Conservation (phyloP, 164 flowering plant genomes). For the Echeveria elegans region DNA sequence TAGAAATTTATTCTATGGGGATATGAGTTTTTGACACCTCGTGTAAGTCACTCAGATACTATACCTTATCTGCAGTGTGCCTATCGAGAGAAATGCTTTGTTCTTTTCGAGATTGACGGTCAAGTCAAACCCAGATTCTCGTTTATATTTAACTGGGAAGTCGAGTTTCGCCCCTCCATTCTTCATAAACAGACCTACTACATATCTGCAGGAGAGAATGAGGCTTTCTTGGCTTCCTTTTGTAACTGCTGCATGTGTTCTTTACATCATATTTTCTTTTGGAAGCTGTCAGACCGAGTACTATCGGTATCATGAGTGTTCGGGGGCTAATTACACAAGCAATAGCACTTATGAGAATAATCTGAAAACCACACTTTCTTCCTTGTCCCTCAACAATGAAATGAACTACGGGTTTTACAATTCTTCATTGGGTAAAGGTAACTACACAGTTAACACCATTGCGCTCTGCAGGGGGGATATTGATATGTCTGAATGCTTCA, state of each 20-base stretch:
- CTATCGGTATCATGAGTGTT: neutral
- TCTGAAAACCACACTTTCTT: constrained; percentile 16
- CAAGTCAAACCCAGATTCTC: too few species aligned
- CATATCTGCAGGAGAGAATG: neutral
- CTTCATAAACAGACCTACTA: too few species aligned
- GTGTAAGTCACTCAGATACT: too few species aligned
- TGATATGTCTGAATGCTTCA: constrained; percentile 7
- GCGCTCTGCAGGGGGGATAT: constrained; percentile 33
- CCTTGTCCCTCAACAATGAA: constrained; percentile 18
- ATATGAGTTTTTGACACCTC: too few species aligned
- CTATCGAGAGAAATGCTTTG: too few species aligned
- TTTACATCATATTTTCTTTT: neutral
- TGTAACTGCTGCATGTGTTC: too few species aligned
- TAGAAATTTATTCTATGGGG: too few species aligned
- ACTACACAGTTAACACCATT: constrained; percentile 17
- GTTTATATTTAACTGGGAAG: too few species aligned
- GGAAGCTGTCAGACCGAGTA: neutral
- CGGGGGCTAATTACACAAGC: constrained; percentile 5
- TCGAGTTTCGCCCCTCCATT: too few species aligned
- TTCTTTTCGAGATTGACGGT: too few species aligned
- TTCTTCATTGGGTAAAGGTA: constrained; percentile 13
- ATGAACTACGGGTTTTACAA: constrained; percentile 17
- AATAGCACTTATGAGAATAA: constrained; percentile 18
- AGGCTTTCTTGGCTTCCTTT: neutral
- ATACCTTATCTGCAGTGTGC: too few species aligned